These are phyloP conservation scores for Colletotrichum echinochloae DNA, from an alignment of 2,329 filamentous ascomycete genomes.

Conservation along the genomic window DNA sequence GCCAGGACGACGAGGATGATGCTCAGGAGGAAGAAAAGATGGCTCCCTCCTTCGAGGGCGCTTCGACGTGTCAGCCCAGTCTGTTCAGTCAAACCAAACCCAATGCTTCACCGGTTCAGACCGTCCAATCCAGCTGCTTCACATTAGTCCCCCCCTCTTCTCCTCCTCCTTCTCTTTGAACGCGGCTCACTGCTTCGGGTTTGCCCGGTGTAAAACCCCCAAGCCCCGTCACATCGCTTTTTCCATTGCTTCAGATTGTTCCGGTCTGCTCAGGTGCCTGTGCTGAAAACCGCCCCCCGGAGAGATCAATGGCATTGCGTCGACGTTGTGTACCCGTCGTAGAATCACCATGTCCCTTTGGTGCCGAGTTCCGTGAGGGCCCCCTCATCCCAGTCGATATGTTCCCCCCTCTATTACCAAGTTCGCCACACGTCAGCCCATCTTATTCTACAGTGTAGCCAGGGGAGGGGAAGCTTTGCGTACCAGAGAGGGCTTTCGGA, in stretches of 20 bases:
- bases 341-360: neutral
- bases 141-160: neutral
- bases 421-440: neutral
- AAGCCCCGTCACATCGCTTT: too few species aligned
- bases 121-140: neutral
- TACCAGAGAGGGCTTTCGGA: neutral
- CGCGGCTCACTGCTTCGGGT: too few species aligned
- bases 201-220: too few species aligned
- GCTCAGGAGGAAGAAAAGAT: too few species aligned
- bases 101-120: neutral
- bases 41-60: too few species aligned
- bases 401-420: neutral
- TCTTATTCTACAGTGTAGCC: neutral
- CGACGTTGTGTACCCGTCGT: too few species aligned
- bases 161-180: neutral
- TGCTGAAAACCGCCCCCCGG: too few species aligned
- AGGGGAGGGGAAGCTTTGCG: too few species aligned
- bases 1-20: conserved; percentile 3
- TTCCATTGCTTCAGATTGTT: neutral
- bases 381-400: neutral
- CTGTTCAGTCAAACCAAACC: neutral
- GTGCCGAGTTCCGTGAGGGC: conserved; percentile 1
- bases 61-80: too few species aligned
- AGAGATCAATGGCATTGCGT: neutral
- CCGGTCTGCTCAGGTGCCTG: neutral